Percentiles rank a stretch among this genome's conserved stretches.
Conservation (phyloP, 768 basidiomycete species). For the Leccinum subtestaceum region DNA sequence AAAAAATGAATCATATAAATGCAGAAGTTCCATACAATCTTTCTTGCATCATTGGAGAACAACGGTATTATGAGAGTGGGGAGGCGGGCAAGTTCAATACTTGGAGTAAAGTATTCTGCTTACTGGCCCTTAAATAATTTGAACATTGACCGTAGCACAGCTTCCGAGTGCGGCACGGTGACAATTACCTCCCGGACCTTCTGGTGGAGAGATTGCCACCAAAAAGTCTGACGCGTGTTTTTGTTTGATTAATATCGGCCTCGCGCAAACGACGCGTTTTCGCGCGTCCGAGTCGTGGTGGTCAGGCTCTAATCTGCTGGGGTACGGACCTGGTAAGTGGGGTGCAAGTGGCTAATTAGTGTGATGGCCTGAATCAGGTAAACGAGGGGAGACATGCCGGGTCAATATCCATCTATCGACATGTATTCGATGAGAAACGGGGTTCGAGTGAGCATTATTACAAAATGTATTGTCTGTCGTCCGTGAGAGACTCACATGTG, state of each 20-base stretch:
- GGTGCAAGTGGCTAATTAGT: background rate
- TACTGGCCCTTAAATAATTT: conserved; percentile 10
- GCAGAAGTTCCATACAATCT: conserved; percentile 6
- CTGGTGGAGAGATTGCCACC: conserved; percentile 1
- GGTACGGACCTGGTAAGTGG: background rate
- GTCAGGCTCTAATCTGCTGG: too few relatives aligned
- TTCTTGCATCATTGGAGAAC: conserved; percentile 9
- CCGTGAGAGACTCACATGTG: background rate
- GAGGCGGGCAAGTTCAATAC: background rate
- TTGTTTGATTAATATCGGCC: background rate
- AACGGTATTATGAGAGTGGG: background rate
- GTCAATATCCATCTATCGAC: background rate
- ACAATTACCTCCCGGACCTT: background rate
- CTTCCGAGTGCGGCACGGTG: background rate
- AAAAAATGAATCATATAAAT: background rate
- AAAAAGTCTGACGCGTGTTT: background rate
- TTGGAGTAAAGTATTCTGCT: background rate
- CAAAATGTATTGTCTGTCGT: background rate
- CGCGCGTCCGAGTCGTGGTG: background rate
- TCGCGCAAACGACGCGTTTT: background rate
- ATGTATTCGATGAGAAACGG: background rate
- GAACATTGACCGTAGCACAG: conserved; percentile 11
- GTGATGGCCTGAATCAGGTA: background rate
- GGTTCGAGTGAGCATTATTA: background rate
- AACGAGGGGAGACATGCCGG: background rate